Conservation (phyloP, 2,329 filamentous ascomycete genomes). For the Calonectria ilicicola region DNA sequence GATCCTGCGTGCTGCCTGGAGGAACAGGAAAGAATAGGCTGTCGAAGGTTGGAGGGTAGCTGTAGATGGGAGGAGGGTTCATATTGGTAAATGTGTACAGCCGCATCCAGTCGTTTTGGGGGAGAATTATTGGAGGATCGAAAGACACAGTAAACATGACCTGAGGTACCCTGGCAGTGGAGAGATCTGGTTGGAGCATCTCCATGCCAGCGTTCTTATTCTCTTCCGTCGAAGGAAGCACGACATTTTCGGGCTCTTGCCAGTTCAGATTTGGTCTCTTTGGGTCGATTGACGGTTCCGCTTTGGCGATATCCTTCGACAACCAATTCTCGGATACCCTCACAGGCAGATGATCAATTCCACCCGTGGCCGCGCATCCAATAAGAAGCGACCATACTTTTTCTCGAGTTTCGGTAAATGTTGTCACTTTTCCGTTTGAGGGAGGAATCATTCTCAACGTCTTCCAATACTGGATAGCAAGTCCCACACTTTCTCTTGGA, state of each 20-base stretch:
- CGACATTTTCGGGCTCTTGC: conserved; percentile 77
- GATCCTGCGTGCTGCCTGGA: conserved; percentile 62
- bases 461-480: conserved; percentile 84
- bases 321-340: conserved; percentile 82
- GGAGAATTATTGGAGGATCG: conserved; percentile 79
- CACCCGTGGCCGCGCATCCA: conserved; percentile 67
- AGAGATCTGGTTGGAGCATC: conserved; percentile 59
- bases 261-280: conserved; percentile 71
- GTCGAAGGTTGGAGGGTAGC: conserved; percentile 65
- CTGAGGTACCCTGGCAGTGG: conserved; percentile 70
- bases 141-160: conserved; percentile 81
- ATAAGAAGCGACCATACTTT: conserved; percentile 76
- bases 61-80: conserved; percentile 51
- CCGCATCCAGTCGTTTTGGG: conserved; percentile 71
- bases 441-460: conserved; percentile 64
- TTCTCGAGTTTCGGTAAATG: conserved; percentile 54
- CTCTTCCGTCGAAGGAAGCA: conserved; percentile 62
- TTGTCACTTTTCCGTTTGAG: conserved; percentile 50
- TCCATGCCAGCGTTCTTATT: conserved; percentile 64
- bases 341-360: conserved; percentile 67
- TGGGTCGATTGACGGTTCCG: conserved; percentile 55
- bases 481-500: conserved; percentile 72
- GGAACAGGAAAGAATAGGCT: conserved; percentile 67
- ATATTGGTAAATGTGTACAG: conserved; percentile 70
- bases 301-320: conserved; percentile 73